A percentile compares a stretch with the other conserved stretches of the same genome.
phyloP scores from a whole-genome alignment of 768 basidiomycete species.

The Boletus tylopilopsis region DNA sequence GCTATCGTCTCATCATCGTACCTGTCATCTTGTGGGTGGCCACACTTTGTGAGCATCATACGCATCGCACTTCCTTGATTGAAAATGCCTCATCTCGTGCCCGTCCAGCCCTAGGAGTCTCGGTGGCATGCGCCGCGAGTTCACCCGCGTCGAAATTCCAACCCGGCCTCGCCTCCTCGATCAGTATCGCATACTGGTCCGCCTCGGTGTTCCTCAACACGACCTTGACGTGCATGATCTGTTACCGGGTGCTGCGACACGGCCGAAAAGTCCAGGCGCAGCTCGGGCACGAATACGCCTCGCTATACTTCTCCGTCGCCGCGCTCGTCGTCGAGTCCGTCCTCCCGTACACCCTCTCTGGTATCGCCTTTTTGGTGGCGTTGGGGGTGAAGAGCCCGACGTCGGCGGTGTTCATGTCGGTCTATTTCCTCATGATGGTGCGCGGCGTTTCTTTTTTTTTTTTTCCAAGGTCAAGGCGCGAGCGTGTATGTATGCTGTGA shows the following conservation, averaged over 20 bases:
- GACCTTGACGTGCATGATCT: constrained; percentile 10
- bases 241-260: constrained; percentile 14
- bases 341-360: constrained; percentile 13
- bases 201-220: neutral
- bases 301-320: constrained; percentile 10
- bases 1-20: neutral
- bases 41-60: neutral
- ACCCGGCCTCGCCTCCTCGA: neutral
- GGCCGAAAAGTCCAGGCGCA: neutral
- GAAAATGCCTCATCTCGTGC: neutral
- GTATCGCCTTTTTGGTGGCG: constrained; percentile 1
- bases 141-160: constrained; percentile 9
- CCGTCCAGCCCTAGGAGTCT: constrained; percentile 12
- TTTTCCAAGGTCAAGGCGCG: neutral
- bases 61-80: neutral
- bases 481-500: no score
- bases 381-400: constrained; percentile 10
- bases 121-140: constrained; percentile 10
- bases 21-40: neutral
- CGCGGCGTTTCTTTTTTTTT: neutral
- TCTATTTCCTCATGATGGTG: constrained; percentile 22
- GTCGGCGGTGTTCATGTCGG: constrained; percentile 1
- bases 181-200: constrained; percentile 16
- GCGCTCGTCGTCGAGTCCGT: constrained; percentile 11
- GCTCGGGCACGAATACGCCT: constrained; percentile 5